Evolutionary conservation across 208 protist genomes (phyloP).

Genomic region (Angomonas ambiguus): DNA sequence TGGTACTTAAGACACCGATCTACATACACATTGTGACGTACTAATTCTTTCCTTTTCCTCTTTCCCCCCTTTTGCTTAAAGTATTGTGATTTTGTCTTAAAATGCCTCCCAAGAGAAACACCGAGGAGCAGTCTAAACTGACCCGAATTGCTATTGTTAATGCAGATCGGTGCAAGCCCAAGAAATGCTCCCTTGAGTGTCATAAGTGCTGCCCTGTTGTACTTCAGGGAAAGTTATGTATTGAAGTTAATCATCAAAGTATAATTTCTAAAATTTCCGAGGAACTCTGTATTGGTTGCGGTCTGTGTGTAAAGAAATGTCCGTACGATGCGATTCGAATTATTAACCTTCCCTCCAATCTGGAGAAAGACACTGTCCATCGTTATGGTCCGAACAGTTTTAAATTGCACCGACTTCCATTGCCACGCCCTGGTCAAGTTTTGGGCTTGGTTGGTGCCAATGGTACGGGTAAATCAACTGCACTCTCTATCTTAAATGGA

Average conservation of each 20-base stretch:
- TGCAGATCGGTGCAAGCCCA: conserved; percentile 98
- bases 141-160: conserved; percentile 99
- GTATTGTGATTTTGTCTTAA: neutral
- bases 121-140: conserved; percentile 89
- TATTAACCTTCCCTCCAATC: conserved; percentile 99
- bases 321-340: conserved; percentile 99
- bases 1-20: neutral
- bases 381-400: conserved; percentile 99
- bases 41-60: neutral
- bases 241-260: conserved; percentile 95
- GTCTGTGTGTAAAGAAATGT: conserved; percentile 99
- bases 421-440: conserved; percentile 98
- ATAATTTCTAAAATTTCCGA: conserved; percentile 98
- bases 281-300: conserved; percentile 99
- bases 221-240: conserved; percentile 98
- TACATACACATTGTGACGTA: neutral
- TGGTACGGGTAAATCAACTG: conserved; percentile 99
- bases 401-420: conserved; percentile 99
- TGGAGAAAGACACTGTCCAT: conserved; percentile 97
- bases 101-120: conserved; percentile 73
- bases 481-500: conserved; percentile 98
- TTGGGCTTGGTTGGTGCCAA: conserved; percentile 99
- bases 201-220: conserved; percentile 98
- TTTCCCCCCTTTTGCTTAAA: neutral
- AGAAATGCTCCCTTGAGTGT: conserved; percentile 99